Conservation (phyloP, 2,329 filamentous ascomycete genomes). For the Diaporthe sp. region DNA sequence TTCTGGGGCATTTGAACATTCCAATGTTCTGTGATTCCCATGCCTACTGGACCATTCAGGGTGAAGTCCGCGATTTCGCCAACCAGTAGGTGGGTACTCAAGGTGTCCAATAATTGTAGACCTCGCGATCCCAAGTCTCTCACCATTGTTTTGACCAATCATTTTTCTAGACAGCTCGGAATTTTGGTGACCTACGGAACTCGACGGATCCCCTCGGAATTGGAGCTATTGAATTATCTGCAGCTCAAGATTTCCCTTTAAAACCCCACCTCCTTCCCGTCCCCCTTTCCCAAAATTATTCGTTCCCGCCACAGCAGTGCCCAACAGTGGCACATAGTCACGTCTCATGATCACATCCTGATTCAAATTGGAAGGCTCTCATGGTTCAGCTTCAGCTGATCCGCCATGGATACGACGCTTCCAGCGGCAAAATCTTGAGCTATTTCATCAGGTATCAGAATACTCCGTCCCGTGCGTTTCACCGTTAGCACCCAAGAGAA, state of each 20-base stretch:
- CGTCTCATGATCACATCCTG: no score
- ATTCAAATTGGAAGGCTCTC: no score
- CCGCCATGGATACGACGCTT: background rate
- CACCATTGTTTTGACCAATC: background rate
- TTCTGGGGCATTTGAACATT: background rate
- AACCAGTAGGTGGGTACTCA: background rate
- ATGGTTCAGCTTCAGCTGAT: background rate
- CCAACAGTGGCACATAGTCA: background rate
- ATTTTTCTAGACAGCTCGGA: background rate
- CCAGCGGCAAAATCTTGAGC: background rate
- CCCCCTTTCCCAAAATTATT: background rate
- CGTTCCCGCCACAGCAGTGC: background rate
- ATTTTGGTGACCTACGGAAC: background rate
- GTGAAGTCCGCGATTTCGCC: background rate
- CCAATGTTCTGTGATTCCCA: accelerated
- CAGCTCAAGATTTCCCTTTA: background rate
- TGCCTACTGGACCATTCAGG: background rate
- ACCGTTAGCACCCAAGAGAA: background rate
- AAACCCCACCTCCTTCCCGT: background rate
- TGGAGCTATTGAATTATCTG: background rate
- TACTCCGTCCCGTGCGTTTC: background rate
- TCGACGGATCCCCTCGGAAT: background rate
- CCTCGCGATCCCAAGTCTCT: background rate
- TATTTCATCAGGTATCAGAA: background rate
- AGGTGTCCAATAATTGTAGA: background rate